phyloP scores from a whole-genome alignment of 208 protist species.

The Trypanosoma brucei region DNA sequence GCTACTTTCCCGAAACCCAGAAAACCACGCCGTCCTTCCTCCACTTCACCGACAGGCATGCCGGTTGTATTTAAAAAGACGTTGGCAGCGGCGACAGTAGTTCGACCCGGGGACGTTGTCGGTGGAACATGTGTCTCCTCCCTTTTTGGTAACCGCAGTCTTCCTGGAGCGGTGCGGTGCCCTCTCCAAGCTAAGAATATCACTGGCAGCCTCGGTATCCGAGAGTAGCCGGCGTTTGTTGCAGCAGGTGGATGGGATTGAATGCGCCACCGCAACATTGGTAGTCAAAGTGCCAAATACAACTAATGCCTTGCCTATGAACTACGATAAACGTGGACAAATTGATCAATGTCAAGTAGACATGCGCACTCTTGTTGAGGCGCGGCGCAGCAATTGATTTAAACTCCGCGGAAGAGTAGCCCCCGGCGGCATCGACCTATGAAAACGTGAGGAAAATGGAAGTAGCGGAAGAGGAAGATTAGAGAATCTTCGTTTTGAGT shows the following conservation, averaged over 20 bases:
- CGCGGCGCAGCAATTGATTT: no score
- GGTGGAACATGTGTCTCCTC: constrained; percentile 2
- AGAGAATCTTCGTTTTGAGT: no score
- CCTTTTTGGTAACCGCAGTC: constrained; percentile 9
- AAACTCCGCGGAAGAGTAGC: no score
- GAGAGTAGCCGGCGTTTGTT: no score
- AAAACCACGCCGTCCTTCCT: constrained; percentile 25
- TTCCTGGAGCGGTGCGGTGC: constrained; percentile 24
- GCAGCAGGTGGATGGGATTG: no score
- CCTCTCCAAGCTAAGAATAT: constrained; percentile 13
- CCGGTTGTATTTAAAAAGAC: constrained; percentile 15
- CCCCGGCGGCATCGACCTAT: no score
- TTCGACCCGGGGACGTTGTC: not conserved
- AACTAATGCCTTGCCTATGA: not conserved
- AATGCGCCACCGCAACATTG: no score
- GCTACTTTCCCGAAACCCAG: constrained; percentile 17
- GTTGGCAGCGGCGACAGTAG: not conserved
- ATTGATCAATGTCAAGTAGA: not conserved
- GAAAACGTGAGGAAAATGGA: no score
- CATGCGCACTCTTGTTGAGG: no score
- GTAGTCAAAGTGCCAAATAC: not conserved
- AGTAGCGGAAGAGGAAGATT: no score
- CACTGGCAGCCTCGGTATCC: not conserved
- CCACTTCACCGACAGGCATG: constrained; percentile 19
- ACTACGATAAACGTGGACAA: not conserved